Conservation (phyloP, 192 early-diverging fungal genomes). For the Borealophlyctis nickersoniae region DNA sequence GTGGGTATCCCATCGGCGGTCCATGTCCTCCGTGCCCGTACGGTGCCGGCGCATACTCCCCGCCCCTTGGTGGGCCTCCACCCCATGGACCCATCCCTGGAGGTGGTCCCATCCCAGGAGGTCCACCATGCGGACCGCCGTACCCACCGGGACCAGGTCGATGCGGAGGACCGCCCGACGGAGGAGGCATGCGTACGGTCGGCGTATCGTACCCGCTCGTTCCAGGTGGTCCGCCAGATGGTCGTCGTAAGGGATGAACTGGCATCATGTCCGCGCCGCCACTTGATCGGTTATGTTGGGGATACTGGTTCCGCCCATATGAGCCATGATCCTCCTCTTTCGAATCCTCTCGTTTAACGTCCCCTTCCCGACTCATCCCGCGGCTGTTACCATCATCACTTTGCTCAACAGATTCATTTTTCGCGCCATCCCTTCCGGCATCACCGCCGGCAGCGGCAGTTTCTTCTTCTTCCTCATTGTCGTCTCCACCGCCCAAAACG, state of each 20-base stretch:
- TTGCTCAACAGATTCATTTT: no score
- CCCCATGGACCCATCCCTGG: no score
- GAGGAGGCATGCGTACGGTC: not conserved
- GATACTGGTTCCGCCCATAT: not conserved
- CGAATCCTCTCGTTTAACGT: not conserved
- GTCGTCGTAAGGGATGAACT: no score
- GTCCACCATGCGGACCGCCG: no score
- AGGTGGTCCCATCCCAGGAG: no score
- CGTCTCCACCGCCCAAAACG: constrained; percentile 25
- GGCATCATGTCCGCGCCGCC: not conserved
- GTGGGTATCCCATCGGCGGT: no score
- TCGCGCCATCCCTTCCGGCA: not conserved
- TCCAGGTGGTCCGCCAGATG: not conserved
- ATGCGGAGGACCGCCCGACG: no score
- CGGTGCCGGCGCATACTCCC: no score
- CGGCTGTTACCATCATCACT: not conserved
- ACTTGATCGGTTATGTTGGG: not conserved
- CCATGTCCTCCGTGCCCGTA: no score
- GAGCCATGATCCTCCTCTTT: not conserved
- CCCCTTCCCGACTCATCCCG: not conserved
- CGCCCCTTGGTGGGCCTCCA: no score
- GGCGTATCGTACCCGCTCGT: not conserved
- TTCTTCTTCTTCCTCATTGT: constrained; percentile 9
- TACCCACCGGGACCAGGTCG: no score
- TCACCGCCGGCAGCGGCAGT: not conserved